Conservation (phyloP, 2,329 filamentous ascomycete species). For the Penicillium sp. region DNA sequence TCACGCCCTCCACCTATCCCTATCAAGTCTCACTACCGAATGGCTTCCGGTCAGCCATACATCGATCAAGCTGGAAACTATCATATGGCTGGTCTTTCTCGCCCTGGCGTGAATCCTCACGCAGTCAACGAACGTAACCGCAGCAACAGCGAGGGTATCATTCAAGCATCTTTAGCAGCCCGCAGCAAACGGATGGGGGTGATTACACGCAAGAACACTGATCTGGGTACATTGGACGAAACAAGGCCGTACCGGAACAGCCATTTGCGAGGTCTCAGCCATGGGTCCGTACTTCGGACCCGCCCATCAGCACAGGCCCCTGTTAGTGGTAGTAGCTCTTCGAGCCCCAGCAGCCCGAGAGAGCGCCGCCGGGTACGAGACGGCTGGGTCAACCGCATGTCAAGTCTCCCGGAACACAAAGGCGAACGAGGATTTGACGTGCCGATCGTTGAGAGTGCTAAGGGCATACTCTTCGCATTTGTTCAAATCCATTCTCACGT, state of each 20-base stretch:
- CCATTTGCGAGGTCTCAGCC: conserved; percentile 62
- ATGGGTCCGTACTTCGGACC: conserved; percentile 57
- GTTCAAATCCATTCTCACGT: conserved; percentile 56
- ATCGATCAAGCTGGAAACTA: conserved; percentile 33
- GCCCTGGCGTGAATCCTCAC: conserved; percentile 74
- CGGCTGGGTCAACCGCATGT: conserved; percentile 56
- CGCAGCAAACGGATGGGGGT: conserved; percentile 65
- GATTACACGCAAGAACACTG: conserved; percentile 60
- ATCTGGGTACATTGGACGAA: conserved; percentile 59
- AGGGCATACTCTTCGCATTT: conserved; percentile 59
- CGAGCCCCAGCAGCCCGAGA: conserved; percentile 49
- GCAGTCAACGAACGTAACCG: conserved; percentile 64
- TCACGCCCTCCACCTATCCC: conserved; percentile 77
- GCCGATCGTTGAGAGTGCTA: conserved; percentile 60
- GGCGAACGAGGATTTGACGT: conserved; percentile 51
- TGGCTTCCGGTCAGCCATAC: conserved; percentile 44
- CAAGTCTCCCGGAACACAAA: conserved; percentile 61
- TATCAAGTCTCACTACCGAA: conserved; percentile 76
- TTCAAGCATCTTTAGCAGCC: conserved; percentile 48
- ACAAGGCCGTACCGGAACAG: conserved; percentile 55
- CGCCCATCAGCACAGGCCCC: conserved; percentile 34
- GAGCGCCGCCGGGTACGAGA: conserved; percentile 47
- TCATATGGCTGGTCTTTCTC: conserved; percentile 57
- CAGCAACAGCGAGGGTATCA: conserved; percentile 66
- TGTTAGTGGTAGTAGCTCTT: conserved; percentile 44